Evolutionary conservation across 108 stramenopile species (phyloP), one percentile per base, ranked within the genome.

Genomic region (Stephanodiscus triporus): DNA sequence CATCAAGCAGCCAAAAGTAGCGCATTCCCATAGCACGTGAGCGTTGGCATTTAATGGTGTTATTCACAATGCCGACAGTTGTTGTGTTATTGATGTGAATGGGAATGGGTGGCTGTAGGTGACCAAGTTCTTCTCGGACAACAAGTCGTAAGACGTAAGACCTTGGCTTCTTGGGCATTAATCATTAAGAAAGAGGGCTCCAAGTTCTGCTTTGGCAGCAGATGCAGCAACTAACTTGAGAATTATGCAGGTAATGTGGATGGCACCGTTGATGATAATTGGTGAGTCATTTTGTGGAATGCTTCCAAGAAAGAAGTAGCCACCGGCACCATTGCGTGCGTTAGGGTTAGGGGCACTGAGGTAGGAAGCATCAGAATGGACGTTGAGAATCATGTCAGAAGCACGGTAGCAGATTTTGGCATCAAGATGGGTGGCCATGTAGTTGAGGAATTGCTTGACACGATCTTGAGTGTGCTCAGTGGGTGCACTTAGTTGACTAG

Each of bases 371-470:
- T n/a, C n/a, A n/a, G n/a, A n/a, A n/a, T n/a, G n/a, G n/a, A n/a
- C n/a, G n/a, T n/a, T n/a, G n/a, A n/a, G n/a, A n/a, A n/a, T n/a
- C 84, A 85, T 81, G 61, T 75, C 76, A 23, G 72, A 73, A 49
- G 67, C 68, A 26, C 42, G 38, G 53, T 75, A 82, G 2, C 76
- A 54, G 16, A 85, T 20, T 7, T 30, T 78, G 60, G 80, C 77
- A 34, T 34, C 32, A 4, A 80, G 84, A 63, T 85, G 59, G 0
- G 84, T 70, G 2, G 80, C 75, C 2, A 62, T 49, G 58, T 85
- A 81, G 47, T 85, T 67, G 4, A 85, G 73, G 2, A 85, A 38
- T 53, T 73, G 61, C 14, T 8, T 71, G 72, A 51, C 57, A 14
- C 42, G 26, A 2, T 56, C 32, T 4, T 5, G 32, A 4, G 32